phyloP scores from a whole-genome alignment of 2,329 filamentous ascomycete genomes.

The Juglanconis sp. region DNA sequence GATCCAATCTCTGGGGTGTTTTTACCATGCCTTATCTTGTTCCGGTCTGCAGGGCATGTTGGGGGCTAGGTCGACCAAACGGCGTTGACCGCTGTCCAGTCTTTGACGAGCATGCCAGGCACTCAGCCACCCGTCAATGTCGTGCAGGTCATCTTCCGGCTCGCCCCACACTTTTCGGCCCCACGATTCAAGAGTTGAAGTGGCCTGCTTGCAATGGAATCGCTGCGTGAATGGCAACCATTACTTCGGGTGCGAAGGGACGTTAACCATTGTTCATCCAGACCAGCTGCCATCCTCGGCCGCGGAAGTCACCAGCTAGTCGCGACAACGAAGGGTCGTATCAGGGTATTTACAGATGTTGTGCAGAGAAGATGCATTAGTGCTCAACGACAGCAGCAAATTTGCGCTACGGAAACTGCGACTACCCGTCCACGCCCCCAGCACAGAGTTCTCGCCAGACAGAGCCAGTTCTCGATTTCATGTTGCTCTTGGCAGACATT shows the following conservation, averaged over 20 bases:
- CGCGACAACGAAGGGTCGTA: conserved; percentile 7
- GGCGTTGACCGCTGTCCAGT: not conserved
- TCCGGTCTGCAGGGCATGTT: not conserved
- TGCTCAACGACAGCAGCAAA: conserved; percentile 5
- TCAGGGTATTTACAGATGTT: not conserved
- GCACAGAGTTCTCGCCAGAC: not conserved
- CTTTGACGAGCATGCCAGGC: not conserved
- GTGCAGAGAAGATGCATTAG: conserved; percentile 7
- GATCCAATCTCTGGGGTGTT: not conserved
- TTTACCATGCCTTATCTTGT: not conserved
- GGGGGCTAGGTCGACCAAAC: not conserved
- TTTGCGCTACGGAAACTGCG: conserved; percentile 1
- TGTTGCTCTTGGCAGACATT: not conserved
- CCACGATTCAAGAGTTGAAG: not conserved
- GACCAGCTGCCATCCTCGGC: not conserved
- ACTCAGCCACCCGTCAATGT: not conserved
- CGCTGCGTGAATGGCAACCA: not conserved
- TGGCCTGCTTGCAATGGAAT: not conserved
- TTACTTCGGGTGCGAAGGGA: not conserved
- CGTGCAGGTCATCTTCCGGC: conserved; percentile 11
- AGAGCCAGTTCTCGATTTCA: not conserved
- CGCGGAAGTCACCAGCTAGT: not conserved
- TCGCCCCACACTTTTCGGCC: not conserved
- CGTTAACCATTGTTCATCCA: not conserved
- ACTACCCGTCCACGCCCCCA: conserved; percentile 2